These are phyloP conservation scores for Penicillium sp. DNA, from an alignment of 2,329 filamentous ascomycete genomes.

Conservation along the genomic window DNA sequence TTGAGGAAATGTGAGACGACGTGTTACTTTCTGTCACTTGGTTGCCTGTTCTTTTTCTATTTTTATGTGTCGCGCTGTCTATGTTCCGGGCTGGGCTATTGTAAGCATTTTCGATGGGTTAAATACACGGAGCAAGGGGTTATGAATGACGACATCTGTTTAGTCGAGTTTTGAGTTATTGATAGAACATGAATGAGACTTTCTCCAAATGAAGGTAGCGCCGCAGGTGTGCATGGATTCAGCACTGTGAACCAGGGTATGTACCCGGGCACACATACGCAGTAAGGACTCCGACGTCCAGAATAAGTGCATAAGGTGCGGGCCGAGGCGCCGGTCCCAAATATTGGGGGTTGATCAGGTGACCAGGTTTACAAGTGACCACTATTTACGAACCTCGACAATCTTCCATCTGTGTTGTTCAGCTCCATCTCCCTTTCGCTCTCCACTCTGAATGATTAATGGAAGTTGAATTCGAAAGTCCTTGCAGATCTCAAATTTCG, in stretches of 20 bases:
- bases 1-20: constrained; percentile 61
- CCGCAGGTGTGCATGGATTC: too few relatives aligned
- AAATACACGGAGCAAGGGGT: constrained; percentile 26
- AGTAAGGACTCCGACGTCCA: neutral
- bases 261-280: too few relatives aligned
- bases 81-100: constrained; percentile 15
- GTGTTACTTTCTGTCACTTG: constrained; percentile 16
- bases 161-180: constrained; percentile 11
- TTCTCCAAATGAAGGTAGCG: too few relatives aligned
- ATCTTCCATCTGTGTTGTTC: too few relatives aligned
- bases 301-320: too few relatives aligned
- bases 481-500: neutral
- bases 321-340: too few relatives aligned
- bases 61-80: constrained; percentile 9
- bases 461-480: neutral
- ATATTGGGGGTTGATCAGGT: too few relatives aligned
- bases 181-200: constrained; percentile 9
- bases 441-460: too few relatives aligned
- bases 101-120: constrained; percentile 26
- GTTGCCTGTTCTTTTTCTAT: constrained; percentile 3
- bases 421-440: neutral
- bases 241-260: too few relatives aligned
- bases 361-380: too few relatives aligned
- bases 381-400: too few relatives aligned
- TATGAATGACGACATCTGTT: constrained; percentile 35